These are phyloP conservation scores for Candolleomyces eurysporus DNA, from an alignment of 768 basidiomycete genomes.

Conservation along the genomic window DNA sequence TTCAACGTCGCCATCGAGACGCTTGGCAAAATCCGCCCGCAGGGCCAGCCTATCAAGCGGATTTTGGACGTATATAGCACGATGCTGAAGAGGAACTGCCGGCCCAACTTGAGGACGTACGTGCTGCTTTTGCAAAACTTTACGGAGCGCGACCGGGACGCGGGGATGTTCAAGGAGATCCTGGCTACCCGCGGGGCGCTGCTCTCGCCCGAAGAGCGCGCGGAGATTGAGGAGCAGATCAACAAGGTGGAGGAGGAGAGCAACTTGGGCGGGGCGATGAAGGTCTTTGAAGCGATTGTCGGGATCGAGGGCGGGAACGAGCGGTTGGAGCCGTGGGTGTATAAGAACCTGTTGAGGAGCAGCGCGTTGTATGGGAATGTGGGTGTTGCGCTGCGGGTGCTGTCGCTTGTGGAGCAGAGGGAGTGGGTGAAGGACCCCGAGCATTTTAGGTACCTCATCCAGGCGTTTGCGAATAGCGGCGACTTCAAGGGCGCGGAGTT, in stretches of 20 bases:
- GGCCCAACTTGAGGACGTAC: slow-evolving; percentile 67
- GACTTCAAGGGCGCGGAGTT: slow-evolving; percentile 50
- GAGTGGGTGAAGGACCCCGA: slow-evolving; percentile 15
- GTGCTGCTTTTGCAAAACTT: slow-evolving; percentile 58
- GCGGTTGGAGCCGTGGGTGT: slow-evolving; percentile 38
- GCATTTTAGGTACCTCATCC: slow-evolving; percentile 55
- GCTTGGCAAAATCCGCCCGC: slow-evolving; percentile 41
- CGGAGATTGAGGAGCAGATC: not conserved
- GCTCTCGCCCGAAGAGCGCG: slow-evolving; percentile 36
- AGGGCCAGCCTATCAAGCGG: slow-evolving; percentile 52
- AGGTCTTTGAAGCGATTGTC: slow-evolving; percentile 64
- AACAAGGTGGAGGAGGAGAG: slow-evolving; percentile 22
- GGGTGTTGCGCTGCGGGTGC: slow-evolving; percentile 63
- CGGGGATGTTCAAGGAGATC: slow-evolving; percentile 19
- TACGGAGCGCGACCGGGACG: slow-evolving; percentile 65
- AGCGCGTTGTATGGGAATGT: slow-evolving; percentile 58
- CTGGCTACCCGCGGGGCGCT: no score
- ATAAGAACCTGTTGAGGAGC: slow-evolving; percentile 56
- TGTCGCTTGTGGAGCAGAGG: slow-evolving; percentile 55
- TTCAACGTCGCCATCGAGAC: slow-evolving; percentile 66
- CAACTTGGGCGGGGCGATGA: slow-evolving; percentile 69
- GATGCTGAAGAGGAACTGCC: slow-evolving; percentile 58
- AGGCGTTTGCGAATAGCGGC: slow-evolving; percentile 50
- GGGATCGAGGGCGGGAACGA: slow-evolving; percentile 27
- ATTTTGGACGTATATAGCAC: slow-evolving; percentile 71